These are phyloP conservation scores for Platanthera guangdongensis DNA, from an alignment of 106 monocot species.

Conservation along the genomic window DNA sequence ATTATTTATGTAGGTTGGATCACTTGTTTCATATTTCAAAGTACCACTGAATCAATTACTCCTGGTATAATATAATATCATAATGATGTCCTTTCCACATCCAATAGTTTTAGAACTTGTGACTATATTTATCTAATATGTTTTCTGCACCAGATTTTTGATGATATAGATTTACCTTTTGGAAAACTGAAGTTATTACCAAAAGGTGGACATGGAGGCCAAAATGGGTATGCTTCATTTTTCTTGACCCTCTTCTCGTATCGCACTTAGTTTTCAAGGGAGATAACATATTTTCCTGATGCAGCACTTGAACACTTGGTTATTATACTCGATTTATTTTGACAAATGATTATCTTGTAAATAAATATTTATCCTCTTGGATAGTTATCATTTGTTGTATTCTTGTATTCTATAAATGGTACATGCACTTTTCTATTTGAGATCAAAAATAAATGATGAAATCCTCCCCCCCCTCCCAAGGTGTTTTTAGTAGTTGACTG, in stretches of 20 bases:
- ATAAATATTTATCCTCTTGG: too few relatives aligned
- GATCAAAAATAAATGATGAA: too few relatives aligned
- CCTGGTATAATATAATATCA: slow-evolving; percentile 35
- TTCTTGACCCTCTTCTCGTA: background rate
- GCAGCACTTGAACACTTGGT: too few relatives aligned
- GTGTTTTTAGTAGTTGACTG: too few relatives aligned
- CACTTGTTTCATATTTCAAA: slow-evolving; percentile 75
- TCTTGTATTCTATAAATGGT: too few relatives aligned
- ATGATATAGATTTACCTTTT: slow-evolving; percentile 94
- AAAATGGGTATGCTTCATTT: slow-evolving; percentile 69
- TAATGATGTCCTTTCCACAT: background rate
- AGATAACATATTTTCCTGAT: background rate
- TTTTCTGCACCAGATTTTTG: slow-evolving; percentile 60
- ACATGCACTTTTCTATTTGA: too few relatives aligned
- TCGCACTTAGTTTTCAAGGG: background rate
- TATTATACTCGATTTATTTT: too few relatives aligned
- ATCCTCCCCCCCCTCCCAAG: too few relatives aligned
- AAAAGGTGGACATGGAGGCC: slow-evolving; percentile 97
- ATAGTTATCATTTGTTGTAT: too few relatives aligned
- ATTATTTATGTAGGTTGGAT: slow-evolving; percentile 53
- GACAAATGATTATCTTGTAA: too few relatives aligned
- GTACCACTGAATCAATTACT: slow-evolving; percentile 85
- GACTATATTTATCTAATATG: slow-evolving; percentile 5
- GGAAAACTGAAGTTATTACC: slow-evolving; percentile 77
- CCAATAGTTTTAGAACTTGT: background rate